A percentile compares a stretch with the other conserved stretches of the same genome.
These are phyloP conservation scores for Babesia sp. DNA, from an alignment of 169 alveolate species.

Conservation along the genomic window DNA sequence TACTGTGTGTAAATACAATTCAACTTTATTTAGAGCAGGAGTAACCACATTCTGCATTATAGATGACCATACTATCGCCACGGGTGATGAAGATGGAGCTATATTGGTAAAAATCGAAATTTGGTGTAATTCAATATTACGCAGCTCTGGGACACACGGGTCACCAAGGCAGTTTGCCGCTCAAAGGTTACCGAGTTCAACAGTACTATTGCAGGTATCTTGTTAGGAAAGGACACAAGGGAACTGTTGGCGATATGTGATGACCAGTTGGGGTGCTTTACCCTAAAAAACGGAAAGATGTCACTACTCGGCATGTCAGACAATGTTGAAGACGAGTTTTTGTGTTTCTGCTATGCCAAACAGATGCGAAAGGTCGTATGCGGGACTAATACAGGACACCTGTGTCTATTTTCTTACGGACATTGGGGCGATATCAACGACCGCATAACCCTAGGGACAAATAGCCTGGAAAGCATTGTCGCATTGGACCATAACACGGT, in stretches of 20 bases:
- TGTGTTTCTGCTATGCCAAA: constrained; percentile 4
- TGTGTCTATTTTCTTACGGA: constrained; percentile 55
- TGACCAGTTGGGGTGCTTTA: constrained; percentile 62
- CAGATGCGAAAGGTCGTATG: constrained; percentile 46
- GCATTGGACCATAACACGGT: constrained; percentile 35
- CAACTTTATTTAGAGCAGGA: constrained; percentile 20
- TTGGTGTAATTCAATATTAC: neutral
- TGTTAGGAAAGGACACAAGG: constrained; percentile 9
- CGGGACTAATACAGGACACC: constrained; percentile 56
- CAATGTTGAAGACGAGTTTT: constrained; percentile 54
- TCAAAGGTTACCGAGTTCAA: constrained; percentile 27
- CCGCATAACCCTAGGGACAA: constrained; percentile 26
- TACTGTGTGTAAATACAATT: neutral
- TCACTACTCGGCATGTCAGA: constrained; percentile 55
- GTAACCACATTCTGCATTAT: constrained; percentile 33
- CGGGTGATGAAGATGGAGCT: constrained; percentile 66
- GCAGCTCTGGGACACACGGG: constrained; percentile 52
- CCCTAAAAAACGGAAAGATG: constrained; percentile 24
- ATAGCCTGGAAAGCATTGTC: constrained; percentile 42
- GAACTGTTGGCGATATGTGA: constrained; percentile 53
- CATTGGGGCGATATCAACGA: constrained; percentile 66
- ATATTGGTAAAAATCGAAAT: constrained; percentile 27
- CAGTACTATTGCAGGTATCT: constrained; percentile 35
- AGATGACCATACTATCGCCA: constrained; percentile 33
- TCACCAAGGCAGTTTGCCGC: constrained; percentile 12